Evolutionary conservation across 1,284 basidiomycete genomes (phyloP), one percentile per base, ranked within the genome.

Genomic region (Bjerkandera adusta): DNA sequence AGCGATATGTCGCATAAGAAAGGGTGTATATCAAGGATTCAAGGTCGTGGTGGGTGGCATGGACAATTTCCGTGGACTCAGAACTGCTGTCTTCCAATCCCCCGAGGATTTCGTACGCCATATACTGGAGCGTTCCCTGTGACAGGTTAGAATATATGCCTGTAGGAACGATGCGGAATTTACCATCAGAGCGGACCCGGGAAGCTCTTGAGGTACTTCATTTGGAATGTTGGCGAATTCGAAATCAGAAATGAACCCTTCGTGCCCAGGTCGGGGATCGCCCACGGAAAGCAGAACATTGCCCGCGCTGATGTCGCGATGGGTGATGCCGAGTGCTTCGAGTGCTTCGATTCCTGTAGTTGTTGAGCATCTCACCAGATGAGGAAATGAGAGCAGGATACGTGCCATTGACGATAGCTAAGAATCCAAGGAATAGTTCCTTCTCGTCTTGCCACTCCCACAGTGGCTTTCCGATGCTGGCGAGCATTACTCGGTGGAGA

Each of bases 1-100:
- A 5, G 16, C 26, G 38, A 13, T 27, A 40, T 3, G 30, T n/a
- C 13, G 34, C 34, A 26, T 49, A 52, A 2, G 24, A 32, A 4
- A 50, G 16, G 22, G 48, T 38, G 45, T 45, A 55, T 4, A 50
- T n/a, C 29, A 53, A 38, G 1, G 51, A 55, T 27, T 55, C 53
- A n/a, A 53, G 11, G 24, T 55, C 53, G 15, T 50, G 39, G 6
- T 16, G 15, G 5, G n/a, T 20, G 7, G 4, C 43, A 6, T 44
- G 26, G n/a, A 20, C 8, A 5, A 13, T 18, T 1, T 49, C 39
- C 30, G 27, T 16, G 8, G 35, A 4, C 8, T 5, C 1, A 3
- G 10, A 12, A 3, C 25, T 20, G 5, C 12, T 36, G 2, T 16
- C 6, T 1, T 48, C 21, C 16, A 45, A 20, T 6, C 42, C 38